Evolutionary conservation across 331 rosid species (phyloP).

Genomic region (Malus hybrid): DNA sequence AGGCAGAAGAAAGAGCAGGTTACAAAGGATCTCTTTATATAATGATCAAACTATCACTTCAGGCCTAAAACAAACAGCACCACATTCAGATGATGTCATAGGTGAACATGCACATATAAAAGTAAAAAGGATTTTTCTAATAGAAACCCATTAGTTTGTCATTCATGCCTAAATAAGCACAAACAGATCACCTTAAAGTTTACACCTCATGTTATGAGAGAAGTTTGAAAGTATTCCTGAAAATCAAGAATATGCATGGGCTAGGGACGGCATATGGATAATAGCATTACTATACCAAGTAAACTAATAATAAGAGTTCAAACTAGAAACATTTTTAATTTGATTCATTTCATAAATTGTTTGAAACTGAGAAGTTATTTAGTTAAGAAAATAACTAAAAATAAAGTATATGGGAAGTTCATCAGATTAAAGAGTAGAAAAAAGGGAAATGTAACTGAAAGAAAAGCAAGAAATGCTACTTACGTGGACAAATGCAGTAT

Average conservation of each 20-base stretch:
- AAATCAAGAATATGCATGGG: not conserved
- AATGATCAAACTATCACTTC: no score
- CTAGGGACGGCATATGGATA: not conserved
- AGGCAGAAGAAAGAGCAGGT: no score
- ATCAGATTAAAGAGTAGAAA: not conserved
- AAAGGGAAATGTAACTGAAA: not conserved
- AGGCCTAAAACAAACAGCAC: no score
- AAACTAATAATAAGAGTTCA: no score
- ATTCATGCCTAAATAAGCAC: not conserved
- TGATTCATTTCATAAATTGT: not conserved
- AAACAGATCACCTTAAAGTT: not conserved
- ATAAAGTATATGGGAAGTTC: not conserved
- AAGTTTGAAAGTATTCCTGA: not conserved
- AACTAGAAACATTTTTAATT: no score
- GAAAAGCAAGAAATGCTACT: conserved; percentile 28
- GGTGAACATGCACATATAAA: no score
- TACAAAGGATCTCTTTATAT: no score
- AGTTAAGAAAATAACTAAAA: not conserved
- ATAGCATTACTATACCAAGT: not conserved
- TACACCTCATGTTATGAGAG: not conserved
- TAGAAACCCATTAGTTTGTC: not conserved
- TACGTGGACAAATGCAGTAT: conserved; percentile 95
- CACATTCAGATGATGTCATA: no score
- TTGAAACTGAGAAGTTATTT: not conserved
- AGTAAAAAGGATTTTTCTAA: no score